Evolutionary conservation across 495 filamentous ascomycete species (phyloP), one percentile per base, ranked within the genome.

Genomic region (Aspergillus sclerotioniger): DNA sequence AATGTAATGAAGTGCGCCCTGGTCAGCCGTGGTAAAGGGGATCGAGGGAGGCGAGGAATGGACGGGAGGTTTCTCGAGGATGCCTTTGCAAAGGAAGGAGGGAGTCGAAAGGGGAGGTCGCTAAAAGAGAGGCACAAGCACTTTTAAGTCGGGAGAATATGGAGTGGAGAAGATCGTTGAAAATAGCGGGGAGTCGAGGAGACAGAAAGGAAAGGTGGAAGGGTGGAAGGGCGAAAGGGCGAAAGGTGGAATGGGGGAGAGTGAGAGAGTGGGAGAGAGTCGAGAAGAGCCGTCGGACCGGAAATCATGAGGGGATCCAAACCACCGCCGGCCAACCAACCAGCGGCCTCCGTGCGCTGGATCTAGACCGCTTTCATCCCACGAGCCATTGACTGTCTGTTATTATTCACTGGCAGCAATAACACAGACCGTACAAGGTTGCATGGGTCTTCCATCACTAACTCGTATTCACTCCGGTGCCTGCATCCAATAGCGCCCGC

Each of bases 301-400:
- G 55, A 62, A 58, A 54, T 62, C 51, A 56, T 62, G 54, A 58
- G 60, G 60, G 60, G 60, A 58, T 61, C 54, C 51, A 37, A 58
- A 49, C 54, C 39, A 41, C 49, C 16, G 54, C 46, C 33, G 25
- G 7, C 6, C 33, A 51, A 41, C 47, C 54, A 57, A 57, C 54
- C 46, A 32, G 47, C 54, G 46, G 46, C 56, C 45, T 29, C 55
- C 43, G 52, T 61, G 51, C 46, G 59, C 54, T 29, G 32, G 9
- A 53, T 62, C 61, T 62, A 62, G 61, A 62, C 61, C 53, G 56
- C 61, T 56, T 59, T 62, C 44, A 29, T 35, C 21, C 29, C 41
- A 29, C 12, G 31, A 12, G 13, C 25, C 13, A 32, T 48, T 48
- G 37, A 29, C 37, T 35, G 37, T 48, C 51, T 13, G 31, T 33